Evolutionary conservation across 192 early-diverging fungal genomes (phyloP).

Genomic region (Coemansia biformis): DNA sequence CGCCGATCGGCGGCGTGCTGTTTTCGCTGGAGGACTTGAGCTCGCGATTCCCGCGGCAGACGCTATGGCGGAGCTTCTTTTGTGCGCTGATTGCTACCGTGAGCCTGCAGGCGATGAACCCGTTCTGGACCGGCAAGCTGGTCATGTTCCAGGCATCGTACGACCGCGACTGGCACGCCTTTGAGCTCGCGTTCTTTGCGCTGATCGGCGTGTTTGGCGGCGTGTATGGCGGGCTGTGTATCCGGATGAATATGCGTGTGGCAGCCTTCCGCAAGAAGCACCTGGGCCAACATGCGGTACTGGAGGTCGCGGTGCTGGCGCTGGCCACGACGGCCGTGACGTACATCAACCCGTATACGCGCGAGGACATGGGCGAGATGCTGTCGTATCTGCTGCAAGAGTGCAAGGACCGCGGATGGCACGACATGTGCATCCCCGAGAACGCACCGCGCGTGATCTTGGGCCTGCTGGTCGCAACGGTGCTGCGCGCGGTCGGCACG

Average conservation of each 20-base stretch:
- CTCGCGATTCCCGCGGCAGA: constrained; percentile 88
- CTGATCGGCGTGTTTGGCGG: constrained; percentile 81
- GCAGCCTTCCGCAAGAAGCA: constrained; percentile 66
- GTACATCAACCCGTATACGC: constrained; percentile 67
- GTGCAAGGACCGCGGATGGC: constrained; percentile 59
- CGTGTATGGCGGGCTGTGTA: constrained; percentile 72
- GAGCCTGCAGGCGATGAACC: constrained; percentile 85
- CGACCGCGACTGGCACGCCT: constrained; percentile 91
- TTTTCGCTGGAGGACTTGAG: constrained; percentile 87
- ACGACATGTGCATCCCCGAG: constrained; percentile 54
- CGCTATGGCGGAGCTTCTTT: constrained; percentile 96
- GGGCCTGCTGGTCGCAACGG: constrained; percentile 53
- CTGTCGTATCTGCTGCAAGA: constrained; percentile 70
- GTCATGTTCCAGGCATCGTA: constrained; percentile 95
- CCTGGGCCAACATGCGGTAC: constrained; percentile 59
- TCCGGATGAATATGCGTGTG: constrained; percentile 65
- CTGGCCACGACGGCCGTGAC: constrained; percentile 62
- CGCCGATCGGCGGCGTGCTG: constrained; percentile 66
- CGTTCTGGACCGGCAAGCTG: constrained; percentile 92
- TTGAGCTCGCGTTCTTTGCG: constrained; percentile 80
- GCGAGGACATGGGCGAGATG: constrained; percentile 83
- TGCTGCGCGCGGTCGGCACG: constrained; percentile 53
- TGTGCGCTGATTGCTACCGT: constrained; percentile 94
- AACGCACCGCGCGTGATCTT: constrained; percentile 35
- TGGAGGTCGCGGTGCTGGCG: constrained; percentile 61